Evolutionary conservation across 2,329 filamentous ascomycete genomes (phyloP), one percentile per base, ranked within the genome.

Genomic region (Nigrospora sphaerica): DNA sequence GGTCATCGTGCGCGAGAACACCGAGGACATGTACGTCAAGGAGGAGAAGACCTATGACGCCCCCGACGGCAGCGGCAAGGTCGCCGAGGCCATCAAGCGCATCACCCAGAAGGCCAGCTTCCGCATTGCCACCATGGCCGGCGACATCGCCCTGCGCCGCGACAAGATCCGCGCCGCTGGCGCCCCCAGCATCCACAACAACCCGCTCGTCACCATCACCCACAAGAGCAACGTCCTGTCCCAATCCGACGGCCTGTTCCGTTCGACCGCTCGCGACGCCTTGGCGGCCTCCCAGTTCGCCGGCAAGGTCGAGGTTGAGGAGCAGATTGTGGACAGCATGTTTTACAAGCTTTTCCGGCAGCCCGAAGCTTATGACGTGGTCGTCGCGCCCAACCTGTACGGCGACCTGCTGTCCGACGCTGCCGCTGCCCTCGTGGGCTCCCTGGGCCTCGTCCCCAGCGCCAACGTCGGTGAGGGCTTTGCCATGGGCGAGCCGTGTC

Each of bases 321-420:
- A 97, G 77, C 93, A 98, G 74, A 98, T 98, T 57, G 92, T 98
- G 52, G 93, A 98, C 71, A 92, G 86, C 51, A 98, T 98, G 93
- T 90, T 97, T 48, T 97, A 97, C 81, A 97, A 97, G 77, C 86
- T 98, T 47, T 97, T 97, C 83, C 88, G 92, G 52, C 89, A 97
- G 70, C 93, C 93, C 38, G 79, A 85, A 61, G 86, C 85, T 62
- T 98, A 97, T 81, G 93, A 98, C 66, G 92, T 97, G 55, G 95
- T 98, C 57, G 93, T 98, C 40, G 93, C 92, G 10, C 93, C 92
- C 44, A 97, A 97, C 72, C 79, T 98, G 51, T 97, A 98, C 71
- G 93, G 93, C 56, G 93, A 98, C 68, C 93, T 98, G 56, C 77
- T 98, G 35, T 95, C 90, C 2, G 93, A 98, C 67, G 92, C 90